Evolutionary conservation across 257 asterid genomes (phyloP), one percentile per base, ranked within the genome.

Genomic region (Misopates orontium): DNA sequence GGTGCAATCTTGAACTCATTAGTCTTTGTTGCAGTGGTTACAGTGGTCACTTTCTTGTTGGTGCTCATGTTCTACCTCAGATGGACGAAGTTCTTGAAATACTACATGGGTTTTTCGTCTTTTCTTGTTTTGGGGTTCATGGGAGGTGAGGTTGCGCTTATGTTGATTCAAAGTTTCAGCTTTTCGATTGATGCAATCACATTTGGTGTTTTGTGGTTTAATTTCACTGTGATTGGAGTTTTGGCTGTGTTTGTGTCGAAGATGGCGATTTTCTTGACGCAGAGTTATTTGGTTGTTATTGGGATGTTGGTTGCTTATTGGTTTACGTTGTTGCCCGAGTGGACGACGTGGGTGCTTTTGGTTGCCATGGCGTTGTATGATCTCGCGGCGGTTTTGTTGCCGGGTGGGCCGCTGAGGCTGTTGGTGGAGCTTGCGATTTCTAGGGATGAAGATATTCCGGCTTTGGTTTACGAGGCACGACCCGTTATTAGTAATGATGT

Each of bases 371-470:
- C 99, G 6, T 75, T 94, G 87, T 94, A 94, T 80, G 97, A 94
- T 78, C 95, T 94, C 53, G 99, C 95, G 7, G 99, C 99, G 0
- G 99, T 93, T 80, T 82, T 93, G 82, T 67, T 90, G 77, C 99
- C 99, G 0, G 97, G 89, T 52, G 97, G 99, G 11, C 99, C 99
- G 8, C 70, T 90, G 77, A 87, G 95, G 81, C 85, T 93, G 64
- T 80, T 94, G 81, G 99, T 94, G 1, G 97, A 94, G 87, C 92
- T 94, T 61, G 97, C 97, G 3, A 85, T 88, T 36, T 80, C 93
- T 21, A 78, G 99, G 76, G 99, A 90, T 58, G 99, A 94, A 73
- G 97, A 90, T 63, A 88, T 93, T n/a, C 99, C 99, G 9, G 97
- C 99, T 64, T 79, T 94, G 40, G 99, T 93, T n/a, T 93, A 93